phyloP scores from a whole-genome alignment of 1,284 basidiomycete species.

The Fistulinella cinereoalba region DNA sequence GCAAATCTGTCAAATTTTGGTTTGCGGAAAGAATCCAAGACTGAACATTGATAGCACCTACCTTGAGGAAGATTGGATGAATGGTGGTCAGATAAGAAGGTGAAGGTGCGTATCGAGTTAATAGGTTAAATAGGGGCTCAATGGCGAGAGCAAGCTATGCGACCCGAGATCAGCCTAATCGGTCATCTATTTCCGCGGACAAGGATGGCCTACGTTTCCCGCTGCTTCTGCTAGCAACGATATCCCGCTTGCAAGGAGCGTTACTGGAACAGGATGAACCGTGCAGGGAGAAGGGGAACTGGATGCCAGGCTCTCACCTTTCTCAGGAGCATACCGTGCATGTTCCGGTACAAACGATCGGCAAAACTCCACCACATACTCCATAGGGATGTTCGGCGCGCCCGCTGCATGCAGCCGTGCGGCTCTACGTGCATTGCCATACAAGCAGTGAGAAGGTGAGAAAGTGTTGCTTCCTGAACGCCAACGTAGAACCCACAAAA shows the following conservation, averaged over 20 bases:
- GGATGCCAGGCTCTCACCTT: constrained; percentile 42
- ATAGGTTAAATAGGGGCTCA: constrained; percentile 53
- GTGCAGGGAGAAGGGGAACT: not conserved
- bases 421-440: constrained; percentile 39
- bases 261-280: constrained; percentile 37
- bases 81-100: constrained; percentile 62
- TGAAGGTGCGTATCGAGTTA: constrained; percentile 58
- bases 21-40: not conserved
- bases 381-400: constrained; percentile 33
- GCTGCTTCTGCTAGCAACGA: constrained; percentile 33
- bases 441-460: no score
- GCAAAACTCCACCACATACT: constrained; percentile 57
- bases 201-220: constrained; percentile 40
- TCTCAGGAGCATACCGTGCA: constrained; percentile 62
- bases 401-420: constrained; percentile 47
- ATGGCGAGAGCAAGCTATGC: constrained; percentile 50
- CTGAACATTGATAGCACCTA: constrained; percentile 24
- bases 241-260: constrained; percentile 50
- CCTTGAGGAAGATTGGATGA: constrained; percentile 59
- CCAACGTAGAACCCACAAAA: constrained; percentile 51
- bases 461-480: no score
- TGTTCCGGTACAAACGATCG: constrained; percentile 54
- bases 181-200: not conserved
- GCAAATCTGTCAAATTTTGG: constrained; percentile 28
- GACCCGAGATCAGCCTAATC: constrained; percentile 9